phyloP scores from a whole-genome alignment of 1,284 basidiomycete species.

The Xerocomus nothofagi region DNA sequence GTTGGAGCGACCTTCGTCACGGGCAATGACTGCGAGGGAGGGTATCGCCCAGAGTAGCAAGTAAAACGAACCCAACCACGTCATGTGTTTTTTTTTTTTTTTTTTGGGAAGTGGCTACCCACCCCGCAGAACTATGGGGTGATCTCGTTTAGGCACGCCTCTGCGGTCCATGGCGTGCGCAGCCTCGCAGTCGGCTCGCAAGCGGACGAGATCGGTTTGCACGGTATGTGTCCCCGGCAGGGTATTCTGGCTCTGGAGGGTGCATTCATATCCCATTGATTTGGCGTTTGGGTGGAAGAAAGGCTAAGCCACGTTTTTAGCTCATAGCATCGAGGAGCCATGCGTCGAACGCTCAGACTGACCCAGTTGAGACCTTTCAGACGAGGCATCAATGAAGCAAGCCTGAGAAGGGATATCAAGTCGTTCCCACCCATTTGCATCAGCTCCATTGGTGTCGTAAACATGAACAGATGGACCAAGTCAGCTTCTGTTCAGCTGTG shows the following conservation, averaged over 20 bases:
- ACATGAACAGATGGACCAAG: conserved; percentile 1
- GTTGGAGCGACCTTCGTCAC: conserved; percentile 1
- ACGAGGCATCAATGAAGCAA: background rate
- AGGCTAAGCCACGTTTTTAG: conserved; percentile 30
- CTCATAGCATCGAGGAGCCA: background rate
- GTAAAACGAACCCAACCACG: background rate
- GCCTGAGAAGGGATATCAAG: background rate
- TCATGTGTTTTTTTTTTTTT: background rate
- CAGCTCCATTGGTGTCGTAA: conserved; percentile 22
- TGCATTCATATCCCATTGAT: conserved; percentile 1
- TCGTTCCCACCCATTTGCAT: conserved; percentile 2
- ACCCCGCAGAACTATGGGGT: background rate
- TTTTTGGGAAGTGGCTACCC: background rate
- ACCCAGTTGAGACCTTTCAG: background rate
- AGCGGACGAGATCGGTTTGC: background rate
- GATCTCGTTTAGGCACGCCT: background rate
- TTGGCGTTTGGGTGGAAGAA: conserved; percentile 8
- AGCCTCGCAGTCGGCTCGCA: background rate
- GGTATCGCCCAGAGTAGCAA: background rate
- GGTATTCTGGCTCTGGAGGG: background rate
- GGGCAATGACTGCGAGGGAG: background rate
- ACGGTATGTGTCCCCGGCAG: background rate
- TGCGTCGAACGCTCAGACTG: background rate
- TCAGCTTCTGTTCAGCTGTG: conserved; percentile 10
- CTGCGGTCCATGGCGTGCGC: background rate